Conservation (phyloP, 2,329 filamentous ascomycete species). For the Nannizzia gypsea region DNA sequence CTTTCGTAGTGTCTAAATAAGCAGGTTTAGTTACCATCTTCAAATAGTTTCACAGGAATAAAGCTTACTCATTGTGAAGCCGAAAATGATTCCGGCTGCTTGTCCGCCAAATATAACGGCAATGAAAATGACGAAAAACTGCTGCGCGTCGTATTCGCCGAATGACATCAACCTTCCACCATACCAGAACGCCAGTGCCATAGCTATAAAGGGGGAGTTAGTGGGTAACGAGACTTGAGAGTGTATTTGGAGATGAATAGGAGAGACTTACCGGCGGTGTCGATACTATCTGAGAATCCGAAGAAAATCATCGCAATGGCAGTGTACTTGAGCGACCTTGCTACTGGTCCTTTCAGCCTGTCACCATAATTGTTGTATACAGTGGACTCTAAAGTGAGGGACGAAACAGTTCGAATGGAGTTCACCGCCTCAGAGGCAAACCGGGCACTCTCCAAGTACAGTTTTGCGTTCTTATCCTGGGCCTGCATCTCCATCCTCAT, state of each 20-base stretch:
- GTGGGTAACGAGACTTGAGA: background rate
- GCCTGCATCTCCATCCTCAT: conserved; percentile 41
- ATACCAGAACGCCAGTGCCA: conserved; percentile 51
- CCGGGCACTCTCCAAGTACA: conserved; percentile 39
- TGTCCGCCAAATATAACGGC: conserved; percentile 28
- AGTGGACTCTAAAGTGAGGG: conserved; percentile 37
- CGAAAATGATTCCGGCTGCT: conserved; percentile 23
- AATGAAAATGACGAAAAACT: conserved; percentile 38
- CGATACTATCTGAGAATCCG: conserved; percentile 53
- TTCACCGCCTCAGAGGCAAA: conserved; percentile 41
- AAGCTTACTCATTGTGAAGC: conserved; percentile 27
- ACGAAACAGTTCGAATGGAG: conserved; percentile 41
- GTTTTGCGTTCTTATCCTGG: conserved; percentile 34
- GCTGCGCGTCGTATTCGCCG: conserved; percentile 19
- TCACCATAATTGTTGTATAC: conserved; percentile 29
- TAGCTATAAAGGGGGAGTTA: conserved; percentile 15
- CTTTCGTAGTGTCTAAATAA: conserved; percentile 40
- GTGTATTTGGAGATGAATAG: background rate
- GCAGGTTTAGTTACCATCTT: conserved; percentile 9
- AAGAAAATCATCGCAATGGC: conserved; percentile 51
- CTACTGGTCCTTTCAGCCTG: conserved; percentile 39
- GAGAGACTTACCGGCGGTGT: conserved; percentile 17
- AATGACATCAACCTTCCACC: conserved; percentile 38
- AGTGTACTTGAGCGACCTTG: conserved; percentile 46
- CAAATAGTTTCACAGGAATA: background rate